A percentile compares a stretch with the other conserved stretches of the same genome.
These are phyloP conservation scores for Dioszegia crocea DNA, from an alignment of 768 basidiomycete genomes.

Conservation along the genomic window DNA sequence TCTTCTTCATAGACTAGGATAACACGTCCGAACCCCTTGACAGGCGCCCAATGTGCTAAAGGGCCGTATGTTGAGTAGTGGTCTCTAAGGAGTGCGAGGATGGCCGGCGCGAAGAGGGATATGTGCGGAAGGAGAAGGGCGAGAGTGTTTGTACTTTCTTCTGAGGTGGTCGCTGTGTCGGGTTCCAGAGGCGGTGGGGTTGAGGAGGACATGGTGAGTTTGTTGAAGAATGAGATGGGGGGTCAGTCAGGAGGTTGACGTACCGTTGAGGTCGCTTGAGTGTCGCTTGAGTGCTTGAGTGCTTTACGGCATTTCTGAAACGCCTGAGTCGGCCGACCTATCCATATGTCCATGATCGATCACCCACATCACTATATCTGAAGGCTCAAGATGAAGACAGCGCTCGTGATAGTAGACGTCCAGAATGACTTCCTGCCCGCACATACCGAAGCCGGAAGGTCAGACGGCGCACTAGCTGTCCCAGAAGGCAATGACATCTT, in stretches of 20 bases:
- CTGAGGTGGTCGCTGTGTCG: background rate
- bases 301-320: slow-evolving; percentile 5
- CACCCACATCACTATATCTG: too few species aligned
- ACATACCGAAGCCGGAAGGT: background rate
- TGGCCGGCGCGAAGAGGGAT: slow-evolving; percentile 68
- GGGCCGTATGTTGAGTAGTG: slow-evolving; percentile 75
- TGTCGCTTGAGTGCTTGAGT: background rate
- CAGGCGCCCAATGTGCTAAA: slow-evolving; percentile 85
- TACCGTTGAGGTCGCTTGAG: too few species aligned
- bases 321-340: background rate
- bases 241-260: too few species aligned
- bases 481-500: slow-evolving; percentile 61
- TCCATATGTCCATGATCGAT: too few species aligned
- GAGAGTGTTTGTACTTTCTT: slow-evolving; percentile 68
- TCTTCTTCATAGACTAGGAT: slow-evolving; percentile 66
- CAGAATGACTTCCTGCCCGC: slow-evolving; percentile 76
- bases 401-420: slow-evolving; percentile 70
- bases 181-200: slow-evolving; percentile 6
- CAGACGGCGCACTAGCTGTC: slow-evolving; percentile 65
- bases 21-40: slow-evolving; percentile 74
- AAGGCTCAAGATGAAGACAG: slow-evolving; percentile 46
- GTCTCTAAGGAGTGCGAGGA: slow-evolving; percentile 62
- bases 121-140: slow-evolving; percentile 73
- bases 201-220: background rate
- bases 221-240: too few species aligned